A percentile compares a stretch with the other conserved stretches of the same genome.
These are phyloP conservation scores for Spizellomyces sp. DNA, from an alignment of 192 early-diverging fungal genomes.

Conservation along the genomic window DNA sequence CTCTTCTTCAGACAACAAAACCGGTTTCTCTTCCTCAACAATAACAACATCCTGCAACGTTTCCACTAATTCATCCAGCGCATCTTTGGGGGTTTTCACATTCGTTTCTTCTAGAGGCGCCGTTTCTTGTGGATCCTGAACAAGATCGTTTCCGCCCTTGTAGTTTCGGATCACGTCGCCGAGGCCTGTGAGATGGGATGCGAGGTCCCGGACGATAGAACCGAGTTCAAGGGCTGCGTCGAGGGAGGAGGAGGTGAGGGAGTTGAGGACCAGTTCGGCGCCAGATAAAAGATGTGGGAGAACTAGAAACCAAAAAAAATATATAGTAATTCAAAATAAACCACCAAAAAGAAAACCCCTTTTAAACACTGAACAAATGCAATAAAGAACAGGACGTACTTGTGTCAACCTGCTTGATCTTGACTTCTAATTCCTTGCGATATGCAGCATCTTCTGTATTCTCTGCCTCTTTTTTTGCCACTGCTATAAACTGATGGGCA, in stretches of 20 bases:
- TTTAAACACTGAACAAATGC: slow-evolving; percentile 13
- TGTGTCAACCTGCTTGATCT: slow-evolving; percentile 35
- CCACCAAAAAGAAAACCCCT: too few species aligned
- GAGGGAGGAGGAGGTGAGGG: background rate
- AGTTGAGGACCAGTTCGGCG: slow-evolving; percentile 31
- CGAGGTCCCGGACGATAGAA: slow-evolving; percentile 21
- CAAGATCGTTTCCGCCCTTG: slow-evolving; percentile 11
- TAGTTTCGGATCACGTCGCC: slow-evolving; percentile 29
- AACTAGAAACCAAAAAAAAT: slow-evolving; percentile 6
- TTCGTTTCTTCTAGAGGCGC: background rate
- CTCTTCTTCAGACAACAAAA: slow-evolving; percentile 44
- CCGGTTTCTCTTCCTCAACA: slow-evolving; percentile 48
- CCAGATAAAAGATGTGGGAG: slow-evolving; percentile 28
- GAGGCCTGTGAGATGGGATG: slow-evolving; percentile 30
- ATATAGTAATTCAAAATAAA: background rate
- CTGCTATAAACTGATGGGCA: slow-evolving; percentile 36
- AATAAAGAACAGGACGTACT: slow-evolving; percentile 16
- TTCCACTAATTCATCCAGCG: slow-evolving; percentile 15
- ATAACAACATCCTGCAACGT: slow-evolving; percentile 38
- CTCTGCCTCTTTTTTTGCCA: slow-evolving; percentile 30
- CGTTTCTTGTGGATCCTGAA: background rate
- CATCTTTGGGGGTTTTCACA: background rate
- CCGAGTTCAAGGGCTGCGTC: slow-evolving; percentile 24
- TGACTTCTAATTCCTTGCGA: slow-evolving; percentile 28
- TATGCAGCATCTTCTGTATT: slow-evolving; percentile 34